A percentile compares a stretch with the other conserved stretches of the same genome.
Evolutionary conservation across 2,329 filamentous ascomycete genomes (phyloP).

Genomic region (Ophiosphaerella herpotricha): DNA sequence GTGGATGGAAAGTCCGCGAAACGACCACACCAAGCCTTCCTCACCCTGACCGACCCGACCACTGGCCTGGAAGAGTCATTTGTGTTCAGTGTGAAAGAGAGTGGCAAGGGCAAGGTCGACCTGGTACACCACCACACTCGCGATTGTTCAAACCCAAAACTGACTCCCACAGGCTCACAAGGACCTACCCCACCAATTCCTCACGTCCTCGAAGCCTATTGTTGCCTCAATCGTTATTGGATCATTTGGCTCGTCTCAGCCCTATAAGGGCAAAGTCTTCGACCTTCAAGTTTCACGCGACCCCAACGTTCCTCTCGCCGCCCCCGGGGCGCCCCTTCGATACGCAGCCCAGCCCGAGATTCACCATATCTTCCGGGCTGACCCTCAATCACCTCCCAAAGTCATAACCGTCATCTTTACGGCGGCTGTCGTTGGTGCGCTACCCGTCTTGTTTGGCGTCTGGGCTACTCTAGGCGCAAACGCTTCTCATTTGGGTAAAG

Average conservation of each 20-base stretch:
- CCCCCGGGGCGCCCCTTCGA: constrained; percentile 71
- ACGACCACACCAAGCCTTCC: constrained; percentile 91
- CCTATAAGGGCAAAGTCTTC: constrained; percentile 73
- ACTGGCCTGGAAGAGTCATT: constrained; percentile 87
- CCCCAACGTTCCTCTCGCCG: constrained; percentile 61
- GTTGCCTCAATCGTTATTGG: constrained; percentile 82
- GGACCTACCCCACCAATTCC: constrained; percentile 84
- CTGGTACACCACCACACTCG: constrained; percentile 63
- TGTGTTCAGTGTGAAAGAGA: constrained; percentile 81
- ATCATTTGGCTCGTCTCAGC: constrained; percentile 77
- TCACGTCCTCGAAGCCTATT: constrained; percentile 69
- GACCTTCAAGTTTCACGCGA: constrained; percentile 70
- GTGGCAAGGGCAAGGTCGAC: constrained; percentile 82
- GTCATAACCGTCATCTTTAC: constrained; percentile 80
- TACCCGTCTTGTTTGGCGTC: constrained; percentile 73
- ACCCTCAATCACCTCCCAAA: constrained; percentile 79
- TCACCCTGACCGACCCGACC: constrained; percentile 74
- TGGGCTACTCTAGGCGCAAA: constrained; percentile 87
- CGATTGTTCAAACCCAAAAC: constrained; percentile 14
- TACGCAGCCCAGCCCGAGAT: constrained; percentile 87
- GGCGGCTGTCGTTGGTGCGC: constrained; percentile 70
- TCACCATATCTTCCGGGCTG: constrained; percentile 83
- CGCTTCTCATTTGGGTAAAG: constrained; percentile 74
- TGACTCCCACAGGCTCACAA: constrained; percentile 71
- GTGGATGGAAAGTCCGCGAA: constrained; percentile 78